A percentile compares a stretch with the other conserved stretches of the same genome.
Evolutionary conservation across 2,329 filamentous ascomycete species (phyloP).

Genomic region (Rutstroemia sp.): DNA sequence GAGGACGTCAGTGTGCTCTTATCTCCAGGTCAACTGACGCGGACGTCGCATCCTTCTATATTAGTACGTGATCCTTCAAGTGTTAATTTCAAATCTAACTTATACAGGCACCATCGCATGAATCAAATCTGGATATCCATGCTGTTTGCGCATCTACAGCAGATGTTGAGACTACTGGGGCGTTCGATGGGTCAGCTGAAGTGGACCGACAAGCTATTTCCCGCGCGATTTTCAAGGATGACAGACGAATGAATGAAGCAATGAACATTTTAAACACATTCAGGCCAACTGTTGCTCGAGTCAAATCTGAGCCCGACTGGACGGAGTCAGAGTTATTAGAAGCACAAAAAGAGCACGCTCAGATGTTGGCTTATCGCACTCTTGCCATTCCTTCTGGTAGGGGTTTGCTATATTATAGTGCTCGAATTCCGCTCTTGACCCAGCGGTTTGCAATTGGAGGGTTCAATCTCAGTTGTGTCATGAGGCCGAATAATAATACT

Average conservation of each 20-base stretch:
- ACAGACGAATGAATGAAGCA: slow-evolving; percentile 82
- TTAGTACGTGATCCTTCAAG: slow-evolving; percentile 16
- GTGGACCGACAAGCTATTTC: slow-evolving; percentile 79
- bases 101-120: slow-evolving; percentile 51
- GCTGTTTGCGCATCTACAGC: slow-evolving; percentile 60
- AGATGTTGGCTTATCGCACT: slow-evolving; percentile 78
- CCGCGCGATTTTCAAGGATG: slow-evolving; percentile 81
- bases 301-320: slow-evolving; percentile 68
- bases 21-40: slow-evolving; percentile 36
- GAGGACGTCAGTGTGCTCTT: slow-evolving; percentile 70
- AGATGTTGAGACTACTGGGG: slow-evolving; percentile 50
- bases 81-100: slow-evolving; percentile 12
- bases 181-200: slow-evolving; percentile 73
- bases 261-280: slow-evolving; percentile 78
- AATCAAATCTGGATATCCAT: slow-evolving; percentile 66
- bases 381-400: slow-evolving; percentile 83
- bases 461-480: slow-evolving; percentile 85
- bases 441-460: slow-evolving; percentile 86
- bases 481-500: slow-evolving; percentile 86
- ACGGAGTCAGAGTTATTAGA: slow-evolving; percentile 83
- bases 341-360: slow-evolving; percentile 83
- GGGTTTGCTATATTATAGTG: slow-evolving; percentile 79
- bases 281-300: slow-evolving; percentile 70
- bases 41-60: slow-evolving; percentile 20
- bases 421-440: slow-evolving; percentile 80